Base-by-base conservation (phyloP, 1,139 yeast species). In the Hansenula anomala region DNA sequence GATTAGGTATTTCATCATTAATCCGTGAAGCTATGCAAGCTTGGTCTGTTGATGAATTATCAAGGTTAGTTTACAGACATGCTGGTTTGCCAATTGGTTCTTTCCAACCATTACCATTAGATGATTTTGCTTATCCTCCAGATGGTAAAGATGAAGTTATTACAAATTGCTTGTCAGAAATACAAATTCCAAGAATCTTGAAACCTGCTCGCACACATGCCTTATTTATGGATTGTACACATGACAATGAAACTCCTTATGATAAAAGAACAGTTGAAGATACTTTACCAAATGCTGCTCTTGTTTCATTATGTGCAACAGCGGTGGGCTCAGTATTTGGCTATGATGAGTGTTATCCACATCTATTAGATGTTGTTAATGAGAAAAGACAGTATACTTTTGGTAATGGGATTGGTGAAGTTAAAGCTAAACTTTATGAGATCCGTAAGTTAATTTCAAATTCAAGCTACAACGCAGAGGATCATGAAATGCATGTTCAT, bases 1-100 rank as follows among this genome's bases (percentile, higher is more conserved):
- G 95, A 48, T 72, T 92, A 37, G 97, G 96, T 22, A 80, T 92
- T 44, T 84, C 88, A 31, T 81, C 96, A 9, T 69, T 92, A 48
- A 84, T 92, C 38, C 77, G 98, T 55, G 98, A 92, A 60, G 97
- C 97, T 1, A 90, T 92, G 96, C 97, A 89, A 66, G 94, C 97
- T 3, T 83, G 94, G 81, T 79, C 82, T 15, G 94, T 85, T 12
- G 81, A 76, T 30, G 98, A 92, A 58, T 71, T 92, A 29, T 88
- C 97, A 1, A 70, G 94, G 42, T 70, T 90, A 42, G 86, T 92
- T 24, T 96, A 90, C 58, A 77, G 81, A 52, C 95, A 92, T 60
- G 97, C 97, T 30, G 97, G 98, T 6, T 70, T 89, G 50, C 97
- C 97, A 33, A 85, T 92, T 59, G 98, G 98, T 4, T 88, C 97